Percentiles rank a stretch among this genome's conserved stretches.
Evolutionary conservation across 1,284 basidiomycete genomes (phyloP).

Genomic region (Austroboletus niveus): DNA sequence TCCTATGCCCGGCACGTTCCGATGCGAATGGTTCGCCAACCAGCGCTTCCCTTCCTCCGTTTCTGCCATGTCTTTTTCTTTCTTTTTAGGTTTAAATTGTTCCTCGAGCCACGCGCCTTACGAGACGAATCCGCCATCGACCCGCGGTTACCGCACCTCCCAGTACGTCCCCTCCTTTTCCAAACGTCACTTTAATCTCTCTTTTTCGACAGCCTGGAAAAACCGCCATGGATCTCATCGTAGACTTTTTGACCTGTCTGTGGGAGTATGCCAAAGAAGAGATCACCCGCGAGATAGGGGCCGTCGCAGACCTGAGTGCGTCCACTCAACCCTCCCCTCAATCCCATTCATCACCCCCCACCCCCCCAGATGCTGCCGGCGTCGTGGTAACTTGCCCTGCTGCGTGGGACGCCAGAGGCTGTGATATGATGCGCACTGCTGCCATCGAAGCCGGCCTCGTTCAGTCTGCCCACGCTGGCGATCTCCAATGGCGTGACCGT

Average conservation of each 20-base stretch:
- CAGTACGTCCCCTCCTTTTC: conserved; percentile 44
- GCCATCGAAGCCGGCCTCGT: conserved; percentile 78
- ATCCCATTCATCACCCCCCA: neutral
- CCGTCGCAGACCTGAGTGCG: conserved; percentile 76
- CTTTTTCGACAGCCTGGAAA: conserved; percentile 58
- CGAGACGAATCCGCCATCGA: conserved; percentile 66
- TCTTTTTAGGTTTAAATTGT: conserved; percentile 66
- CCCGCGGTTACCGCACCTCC: conserved; percentile 73
- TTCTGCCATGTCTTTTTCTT: neutral
- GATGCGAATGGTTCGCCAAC: conserved; percentile 62
- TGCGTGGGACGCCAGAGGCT: conserved; percentile 80
- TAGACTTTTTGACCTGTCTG: conserved; percentile 75
- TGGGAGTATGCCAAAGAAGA: conserved; percentile 84
- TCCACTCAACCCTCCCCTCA: conserved; percentile 3
- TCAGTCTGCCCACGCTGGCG: conserved; percentile 65
- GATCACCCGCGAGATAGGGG: conserved; percentile 79
- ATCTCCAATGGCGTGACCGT: conserved; percentile 71
- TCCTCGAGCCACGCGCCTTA: conserved; percentile 73
- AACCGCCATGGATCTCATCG: conserved; percentile 67
- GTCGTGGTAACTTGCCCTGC: conserved; percentile 82
- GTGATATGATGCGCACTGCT: conserved; percentile 77
- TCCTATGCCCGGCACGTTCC: conserved; percentile 60
- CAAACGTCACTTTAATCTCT: neutral
- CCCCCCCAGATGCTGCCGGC: conserved; percentile 66
- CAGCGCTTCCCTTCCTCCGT: neutral